Base-by-base conservation (phyloP, 768 basidiomycete species). In the Hygrophoropsis aurantiaca region DNA sequence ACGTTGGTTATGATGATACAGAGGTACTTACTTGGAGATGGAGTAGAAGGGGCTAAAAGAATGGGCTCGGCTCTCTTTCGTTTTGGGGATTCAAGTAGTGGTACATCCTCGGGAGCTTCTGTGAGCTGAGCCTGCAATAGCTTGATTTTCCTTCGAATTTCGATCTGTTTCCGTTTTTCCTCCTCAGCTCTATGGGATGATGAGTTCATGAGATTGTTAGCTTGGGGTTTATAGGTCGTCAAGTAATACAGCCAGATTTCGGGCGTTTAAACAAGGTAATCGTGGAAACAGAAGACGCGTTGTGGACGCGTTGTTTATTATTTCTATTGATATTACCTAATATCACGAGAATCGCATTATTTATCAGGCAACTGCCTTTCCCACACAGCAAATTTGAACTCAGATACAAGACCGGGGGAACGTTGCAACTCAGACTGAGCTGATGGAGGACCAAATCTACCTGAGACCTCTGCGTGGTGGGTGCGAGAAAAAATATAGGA, bases 1-100 rank as follows among this genome's bases (percentile, higher is more conserved):
- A 49, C 30, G 13, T 23, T 38, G 20, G 33, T 1, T 11, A 20
- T 24, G 30, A 24, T 51, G 10, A 30, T 41, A 27, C 46, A 44
- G 16, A 19, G 16, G 34, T n/a, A 63, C 75, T 62, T 53, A 87
- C 85, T 85, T 4, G 83, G 84, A 27, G 87, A 86, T 8, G 87
- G 87, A 1, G 77, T 81, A 1, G 69, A 64, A 7, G 77, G 78
- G 1, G 70, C 77, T 0, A 77, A 55, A 11, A 78, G 57, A 2
- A 65, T 61, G 3, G 69, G 50, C 8, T 74, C 68, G 10, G 54
- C 53, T 36, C 65, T 65, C 62, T 76, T 82, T 50, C 77, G 69
- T 61, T 81, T 80, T 8, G 78, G 77, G 5, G 78, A 74, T 18
- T 55, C 57, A 3, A 68, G 67, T 23, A 46, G 50, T 34, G 40